Conservation (phyloP, 164 flowering plant genomes). For the Santalum album region DNA sequence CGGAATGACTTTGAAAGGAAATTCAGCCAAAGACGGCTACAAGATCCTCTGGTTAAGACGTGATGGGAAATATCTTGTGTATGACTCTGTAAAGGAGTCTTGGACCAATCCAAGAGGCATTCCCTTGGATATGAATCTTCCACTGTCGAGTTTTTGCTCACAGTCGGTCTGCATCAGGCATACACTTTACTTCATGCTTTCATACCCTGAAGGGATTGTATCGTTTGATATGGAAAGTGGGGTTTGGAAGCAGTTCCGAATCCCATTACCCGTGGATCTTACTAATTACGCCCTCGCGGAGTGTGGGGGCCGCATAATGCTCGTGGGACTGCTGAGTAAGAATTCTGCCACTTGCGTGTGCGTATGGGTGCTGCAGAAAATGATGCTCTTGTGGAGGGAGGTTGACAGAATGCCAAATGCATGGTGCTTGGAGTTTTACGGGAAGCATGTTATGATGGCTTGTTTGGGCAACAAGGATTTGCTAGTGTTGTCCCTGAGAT, state of each 20-base stretch:
- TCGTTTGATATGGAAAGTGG: slow-evolving; percentile 63
- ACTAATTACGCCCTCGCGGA: slow-evolving; percentile 81
- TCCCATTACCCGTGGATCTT: slow-evolving; percentile 65
- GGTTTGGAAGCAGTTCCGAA: slow-evolving; percentile 62
- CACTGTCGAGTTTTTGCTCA: slow-evolving; percentile 67
- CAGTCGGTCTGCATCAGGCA: slow-evolving; percentile 51
- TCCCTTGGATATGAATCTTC: slow-evolving; percentile 57
- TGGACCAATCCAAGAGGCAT: slow-evolving; percentile 78
- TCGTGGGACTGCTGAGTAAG: slow-evolving; percentile 83
- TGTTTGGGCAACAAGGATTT: slow-evolving; percentile 92
- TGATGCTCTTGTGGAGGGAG: slow-evolving; percentile 99
- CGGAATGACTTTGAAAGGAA: slow-evolving; percentile 69
- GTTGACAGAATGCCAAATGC: slow-evolving; percentile 99
- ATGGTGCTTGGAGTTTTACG: slow-evolving; percentile 98
- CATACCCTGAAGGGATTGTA: slow-evolving; percentile 80
- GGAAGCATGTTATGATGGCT: slow-evolving; percentile 93
- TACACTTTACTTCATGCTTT: slow-evolving; percentile 70
- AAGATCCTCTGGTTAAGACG: slow-evolving; percentile 79
- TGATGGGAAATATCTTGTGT: slow-evolving; percentile 78
- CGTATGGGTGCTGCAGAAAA: slow-evolving; percentile 99
- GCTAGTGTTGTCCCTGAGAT: slow-evolving; percentile 81
- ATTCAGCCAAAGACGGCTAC: slow-evolving; percentile 54
- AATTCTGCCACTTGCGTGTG: slow-evolving; percentile 96
- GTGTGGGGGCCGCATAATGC: slow-evolving; percentile 68
- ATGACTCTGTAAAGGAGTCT: slow-evolving; percentile 53